Base-by-base conservation (phyloP, 179 eudicot species). In the Silene vulgaris region DNA sequence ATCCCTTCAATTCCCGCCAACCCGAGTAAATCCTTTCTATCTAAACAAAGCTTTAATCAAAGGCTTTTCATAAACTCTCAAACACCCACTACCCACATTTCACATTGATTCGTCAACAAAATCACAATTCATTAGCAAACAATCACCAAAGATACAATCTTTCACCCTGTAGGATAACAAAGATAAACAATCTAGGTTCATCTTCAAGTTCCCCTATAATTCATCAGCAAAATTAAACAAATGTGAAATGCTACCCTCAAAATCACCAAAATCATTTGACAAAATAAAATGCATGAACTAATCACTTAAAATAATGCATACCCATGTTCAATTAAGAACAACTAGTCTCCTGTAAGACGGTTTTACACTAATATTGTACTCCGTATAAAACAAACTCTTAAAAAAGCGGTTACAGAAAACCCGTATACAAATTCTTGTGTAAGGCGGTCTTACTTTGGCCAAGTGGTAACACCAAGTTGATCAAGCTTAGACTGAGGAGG, bases 401-500 rank as follows among this genome's bases (percentile, higher is more conserved):
- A 23, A 32, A 32, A 32, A 32, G 37, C 37, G 37, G 37, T 32
- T 32, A 32, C 37, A 32, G 37, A 4, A 32, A 32, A 32, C 5
- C 5, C 4, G 6, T 4, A 35, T 35, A 35, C 40, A 5, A 35
- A 35, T 35, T 35, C 5, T 5, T 35, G 40, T 35, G 40, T 35
- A 35, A 35, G 40, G 6, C 40, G 8, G 40, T 35, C 40, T 35
- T 35, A 35, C 40, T 77, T 83, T 56, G 84, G 69, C 88, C 88
- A 83, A 72, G 82, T 65, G 67, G 65, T 30, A 71, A 85, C 83
- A 20, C 76, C 83, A 61, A 85, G 88, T 3, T 81, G 74, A 69
- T 82, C 80, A 37, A 85, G 88, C 80, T 71, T 81, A 48, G 88
- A 77, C 4, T 81, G 83, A 72, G 85, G 78, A 69, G 88, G 86